These are phyloP conservation scores for Botryotinia narcissicola DNA, from an alignment of 2,329 filamentous ascomycete species.

Conservation along the genomic window DNA sequence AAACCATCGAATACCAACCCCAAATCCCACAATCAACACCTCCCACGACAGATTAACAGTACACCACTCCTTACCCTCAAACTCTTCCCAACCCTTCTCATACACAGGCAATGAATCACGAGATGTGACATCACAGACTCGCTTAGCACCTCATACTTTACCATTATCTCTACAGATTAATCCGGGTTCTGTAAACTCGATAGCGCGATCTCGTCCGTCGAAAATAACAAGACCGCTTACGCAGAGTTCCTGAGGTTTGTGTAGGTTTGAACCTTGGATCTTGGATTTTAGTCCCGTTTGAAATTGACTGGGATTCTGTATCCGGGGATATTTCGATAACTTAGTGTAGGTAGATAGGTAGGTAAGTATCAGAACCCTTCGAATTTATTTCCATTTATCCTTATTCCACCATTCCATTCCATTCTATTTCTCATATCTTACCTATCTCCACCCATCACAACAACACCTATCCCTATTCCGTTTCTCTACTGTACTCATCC, in stretches of 20 bases:
- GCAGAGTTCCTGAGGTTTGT: neutral
- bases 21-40: neutral
- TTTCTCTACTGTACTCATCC: no score
- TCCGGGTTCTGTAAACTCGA: rapidly evolving
- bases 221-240: neutral
- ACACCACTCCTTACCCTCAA: neutral
- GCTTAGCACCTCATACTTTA: neutral
- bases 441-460: no score
- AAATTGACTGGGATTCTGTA: no score
- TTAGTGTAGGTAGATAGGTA: neutral
- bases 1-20: neutral
- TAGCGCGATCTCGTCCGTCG: neutral
- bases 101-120: neutral
- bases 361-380: no score
- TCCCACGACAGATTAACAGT: neutral
- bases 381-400: no score
- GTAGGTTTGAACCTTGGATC: neutral
- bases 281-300: no score
- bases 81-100: neutral
- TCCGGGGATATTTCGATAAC: neutral
- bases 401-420: no score
- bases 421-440: no score
- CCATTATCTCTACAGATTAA: neutral
- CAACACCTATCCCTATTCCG: no score
- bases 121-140: neutral